phyloP scores from a whole-genome alignment of 495 filamentous ascomycete genomes.

The Hypomontagnella monticulosa region DNA sequence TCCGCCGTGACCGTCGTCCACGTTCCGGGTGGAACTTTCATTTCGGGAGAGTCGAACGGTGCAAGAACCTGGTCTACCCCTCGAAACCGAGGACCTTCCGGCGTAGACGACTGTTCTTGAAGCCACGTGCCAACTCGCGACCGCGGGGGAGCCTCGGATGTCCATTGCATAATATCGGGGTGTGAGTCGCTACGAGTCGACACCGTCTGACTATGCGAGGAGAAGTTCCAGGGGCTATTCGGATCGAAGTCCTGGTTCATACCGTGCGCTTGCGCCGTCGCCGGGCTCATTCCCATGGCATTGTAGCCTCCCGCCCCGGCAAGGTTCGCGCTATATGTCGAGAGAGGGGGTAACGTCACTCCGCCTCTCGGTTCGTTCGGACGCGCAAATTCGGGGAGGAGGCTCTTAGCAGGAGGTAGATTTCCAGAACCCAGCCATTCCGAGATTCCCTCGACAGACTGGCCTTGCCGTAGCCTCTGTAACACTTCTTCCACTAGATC shows the following conservation, averaged over 20 bases:
- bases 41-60: slow-evolving; percentile 46
- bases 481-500: slow-evolving; percentile 60
- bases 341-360: slow-evolving; percentile 34
- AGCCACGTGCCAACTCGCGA: slow-evolving; percentile 56
- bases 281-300: slow-evolving; percentile 34
- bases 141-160: slow-evolving; percentile 46
- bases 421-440: slow-evolving; percentile 53
- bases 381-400: slow-evolving; percentile 28
- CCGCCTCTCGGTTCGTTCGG: slow-evolving; percentile 37
- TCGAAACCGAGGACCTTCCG: slow-evolving; percentile 40
- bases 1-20: slow-evolving; percentile 74
- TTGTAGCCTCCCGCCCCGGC: slow-evolving; percentile 38
- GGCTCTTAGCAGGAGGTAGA: slow-evolving; percentile 33
- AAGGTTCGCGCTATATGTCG: slow-evolving; percentile 30
- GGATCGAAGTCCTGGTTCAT: slow-evolving; percentile 50
- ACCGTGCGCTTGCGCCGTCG: slow-evolving; percentile 24
- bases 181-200: slow-evolving; percentile 53
- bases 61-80: slow-evolving; percentile 52
- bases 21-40: slow-evolving; percentile 50
- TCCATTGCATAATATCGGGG: slow-evolving; percentile 52
- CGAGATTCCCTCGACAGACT: slow-evolving; percentile 59
- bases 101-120: slow-evolving; percentile 36
- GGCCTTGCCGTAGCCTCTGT: slow-evolving; percentile 56
- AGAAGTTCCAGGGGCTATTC: slow-evolving; percentile 56
- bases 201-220: slow-evolving; percentile 51